Base-by-base conservation (phyloP, 108 stramenopile genomes). In the Cyclotella sp. region DNA sequence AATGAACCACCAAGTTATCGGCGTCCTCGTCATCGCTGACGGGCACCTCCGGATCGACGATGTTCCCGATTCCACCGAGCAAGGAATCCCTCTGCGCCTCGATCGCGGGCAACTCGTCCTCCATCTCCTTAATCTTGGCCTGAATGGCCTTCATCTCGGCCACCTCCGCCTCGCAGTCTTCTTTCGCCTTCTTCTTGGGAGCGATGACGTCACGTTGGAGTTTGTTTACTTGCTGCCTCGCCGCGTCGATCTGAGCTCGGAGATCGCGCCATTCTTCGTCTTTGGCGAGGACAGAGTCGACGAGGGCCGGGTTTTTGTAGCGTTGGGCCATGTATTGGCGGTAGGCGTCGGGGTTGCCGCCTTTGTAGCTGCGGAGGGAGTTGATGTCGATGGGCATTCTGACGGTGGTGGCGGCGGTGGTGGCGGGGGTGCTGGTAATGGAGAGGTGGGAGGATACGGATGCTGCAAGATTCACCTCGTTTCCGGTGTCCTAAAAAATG, bases 41-140 rank as follows among this genome's bases (percentile, higher is more conserved):
- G 57, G 97, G 97, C 42, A 99, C 99, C 65, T 96, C 92, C 10
- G 93, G 88, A 76, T 96, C 98, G 43, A 99, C 98, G 52, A 97
- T 82, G 89, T 99, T 99, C 8, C 98, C 99, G 76, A 99, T 95
- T 27, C 81, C 76, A 53, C 85, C 87, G 52, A 99, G 73, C 18
- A 99, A 85, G 29, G 71, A 68, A 57, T 95, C 94, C 45, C 91
- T 69, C 73, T 85, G 73, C 10, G 63, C 85, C 45, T 79, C 94
- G 43, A 90, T 54, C 0, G 72, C 68, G 40, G 93, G 94, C 62
- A 93, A 58, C 57, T 73, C 39, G 24, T 67, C 81, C 72, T 98
- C 94, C 74, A 78, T 83, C 51, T 87, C 87, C 77, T 85, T 85
- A 73, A 98, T 95, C n/a, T 84, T 27, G 15, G 65, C 80, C 68